Percentiles rank a stretch among this genome's conserved stretches.
These are phyloP conservation scores for Przewalskia tangutica DNA, from an alignment of 257 asterid genomes.

Conservation along the genomic window DNA sequence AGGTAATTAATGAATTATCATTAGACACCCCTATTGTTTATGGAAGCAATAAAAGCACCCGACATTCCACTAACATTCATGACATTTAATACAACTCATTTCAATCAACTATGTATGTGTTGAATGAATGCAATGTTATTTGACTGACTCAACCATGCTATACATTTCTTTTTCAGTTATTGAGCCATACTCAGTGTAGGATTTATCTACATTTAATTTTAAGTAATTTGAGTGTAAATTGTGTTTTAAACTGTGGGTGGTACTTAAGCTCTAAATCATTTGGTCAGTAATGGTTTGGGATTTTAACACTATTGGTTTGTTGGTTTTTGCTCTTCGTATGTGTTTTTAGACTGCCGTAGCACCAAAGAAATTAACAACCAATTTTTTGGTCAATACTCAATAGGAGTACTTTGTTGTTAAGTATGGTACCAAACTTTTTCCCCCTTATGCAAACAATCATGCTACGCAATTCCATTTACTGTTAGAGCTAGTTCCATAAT, in stretches of 20 bases:
- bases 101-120: background rate
- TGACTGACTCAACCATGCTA: background rate
- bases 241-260: background rate
- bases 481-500: background rate
- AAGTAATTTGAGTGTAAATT: background rate
- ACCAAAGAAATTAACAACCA: background rate
- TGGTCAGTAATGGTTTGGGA: background rate
- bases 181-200: no score
- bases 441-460: background rate
- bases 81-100: background rate
- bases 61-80: background rate
- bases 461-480: background rate
- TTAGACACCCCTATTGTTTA: background rate
- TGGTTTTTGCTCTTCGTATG: background rate
- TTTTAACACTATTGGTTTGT: background rate
- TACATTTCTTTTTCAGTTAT: background rate
- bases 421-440: background rate
- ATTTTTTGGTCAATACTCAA: background rate
- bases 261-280: background rate
- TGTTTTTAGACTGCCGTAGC: background rate
- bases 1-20: background rate
- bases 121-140: background rate
- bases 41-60: background rate
- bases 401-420: background rate
- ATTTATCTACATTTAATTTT: background rate